phyloP scores from a whole-genome alignment of 2,329 filamentous ascomycete species.

The Fusarium hainanense region DNA sequence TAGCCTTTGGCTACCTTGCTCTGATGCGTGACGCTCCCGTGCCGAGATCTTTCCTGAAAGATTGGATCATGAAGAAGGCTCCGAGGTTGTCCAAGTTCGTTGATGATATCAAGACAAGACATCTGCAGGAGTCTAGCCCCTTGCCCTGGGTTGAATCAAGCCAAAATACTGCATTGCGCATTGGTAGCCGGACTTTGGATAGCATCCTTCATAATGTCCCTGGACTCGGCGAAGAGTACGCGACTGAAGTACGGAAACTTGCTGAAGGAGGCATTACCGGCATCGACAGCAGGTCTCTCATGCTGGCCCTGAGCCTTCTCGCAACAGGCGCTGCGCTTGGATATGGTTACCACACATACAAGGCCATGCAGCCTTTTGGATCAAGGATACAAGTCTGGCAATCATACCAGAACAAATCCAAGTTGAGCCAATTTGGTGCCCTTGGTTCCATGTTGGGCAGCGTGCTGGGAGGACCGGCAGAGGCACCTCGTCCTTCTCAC shows the following conservation, averaged over 20 bases:
- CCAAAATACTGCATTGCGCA: slow-evolving; percentile 37
- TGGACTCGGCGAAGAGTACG: slow-evolving; percentile 51
- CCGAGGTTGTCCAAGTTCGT: slow-evolving; percentile 50
- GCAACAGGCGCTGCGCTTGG: slow-evolving; percentile 53
- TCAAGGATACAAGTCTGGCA: slow-evolving; percentile 58
- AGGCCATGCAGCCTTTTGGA: slow-evolving; percentile 58
- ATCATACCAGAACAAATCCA: slow-evolving; percentile 46
- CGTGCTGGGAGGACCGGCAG: slow-evolving; percentile 46
- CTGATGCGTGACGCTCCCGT: slow-evolving; percentile 70
- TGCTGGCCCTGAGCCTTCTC: slow-evolving; percentile 50
- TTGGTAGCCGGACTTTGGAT: slow-evolving; percentile 50
- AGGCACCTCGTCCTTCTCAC: slow-evolving; percentile 19
- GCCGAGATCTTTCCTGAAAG: slow-evolving; percentile 55
- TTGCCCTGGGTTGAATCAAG: slow-evolving; percentile 47
- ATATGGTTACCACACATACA: slow-evolving; percentile 56
- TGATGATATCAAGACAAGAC: slow-evolving; percentile 44
- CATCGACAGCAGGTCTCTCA: slow-evolving; percentile 49
- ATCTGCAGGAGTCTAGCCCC: slow-evolving; percentile 31
- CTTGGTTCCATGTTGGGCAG: slow-evolving; percentile 58
- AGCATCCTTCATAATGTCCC: slow-evolving; percentile 52
- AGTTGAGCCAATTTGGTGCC: slow-evolving; percentile 59
- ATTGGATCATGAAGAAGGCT: slow-evolving; percentile 53
- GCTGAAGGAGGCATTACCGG: slow-evolving; percentile 50
- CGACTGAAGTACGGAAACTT: slow-evolving; percentile 52
- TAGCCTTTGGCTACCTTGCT: slow-evolving; percentile 82